Evolutionary conservation across 768 basidiomycete species (phyloP).

Genomic region (Termitomyces sp.): DNA sequence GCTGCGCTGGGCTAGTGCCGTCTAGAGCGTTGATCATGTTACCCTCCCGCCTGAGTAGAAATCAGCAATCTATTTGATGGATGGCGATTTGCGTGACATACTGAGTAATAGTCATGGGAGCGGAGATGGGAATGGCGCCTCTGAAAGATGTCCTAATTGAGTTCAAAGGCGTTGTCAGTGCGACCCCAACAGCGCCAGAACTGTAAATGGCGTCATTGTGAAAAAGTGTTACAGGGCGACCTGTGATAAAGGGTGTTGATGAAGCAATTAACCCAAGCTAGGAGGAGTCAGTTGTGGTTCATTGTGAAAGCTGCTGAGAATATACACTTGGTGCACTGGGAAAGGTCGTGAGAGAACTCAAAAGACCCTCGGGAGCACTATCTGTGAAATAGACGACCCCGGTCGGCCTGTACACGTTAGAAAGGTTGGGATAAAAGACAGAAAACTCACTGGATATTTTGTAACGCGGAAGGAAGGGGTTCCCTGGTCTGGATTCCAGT

Average conservation of each 20-base stretch:
- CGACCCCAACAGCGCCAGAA: slow-evolving; percentile 70
- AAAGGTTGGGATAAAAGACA: neutral
- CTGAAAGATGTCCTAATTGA: slow-evolving; percentile 27
- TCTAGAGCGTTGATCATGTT: slow-evolving; percentile 66
- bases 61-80: neutral
- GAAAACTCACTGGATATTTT: slow-evolving; percentile 30
- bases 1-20: slow-evolving; percentile 53
- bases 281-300: neutral
- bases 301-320: slow-evolving; percentile 4
- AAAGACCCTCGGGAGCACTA: slow-evolving; percentile 52
- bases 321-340: slow-evolving; percentile 48
- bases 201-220: slow-evolving; percentile 50
- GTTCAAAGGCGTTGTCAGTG: slow-evolving; percentile 23
- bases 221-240: slow-evolving; percentile 69
- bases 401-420: slow-evolving; percentile 17
- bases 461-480: slow-evolving; percentile 36
- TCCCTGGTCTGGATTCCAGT: slow-evolving; percentile 18
- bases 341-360: slow-evolving; percentile 39
- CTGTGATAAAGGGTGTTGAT: slow-evolving; percentile 79
- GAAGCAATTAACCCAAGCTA: slow-evolving; percentile 68
- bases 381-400: slow-evolving; percentile 57
- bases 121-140: slow-evolving; percentile 41
- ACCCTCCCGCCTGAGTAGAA: slow-evolving; percentile 54
- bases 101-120: slow-evolving; percentile 52
- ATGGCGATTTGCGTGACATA: slow-evolving; percentile 20